A percentile compares a stretch with the other conserved stretches of the same genome.
Evolutionary conservation across 768 basidiomycete genomes (phyloP).

Genomic region (Steccherinum ochraceum): DNA sequence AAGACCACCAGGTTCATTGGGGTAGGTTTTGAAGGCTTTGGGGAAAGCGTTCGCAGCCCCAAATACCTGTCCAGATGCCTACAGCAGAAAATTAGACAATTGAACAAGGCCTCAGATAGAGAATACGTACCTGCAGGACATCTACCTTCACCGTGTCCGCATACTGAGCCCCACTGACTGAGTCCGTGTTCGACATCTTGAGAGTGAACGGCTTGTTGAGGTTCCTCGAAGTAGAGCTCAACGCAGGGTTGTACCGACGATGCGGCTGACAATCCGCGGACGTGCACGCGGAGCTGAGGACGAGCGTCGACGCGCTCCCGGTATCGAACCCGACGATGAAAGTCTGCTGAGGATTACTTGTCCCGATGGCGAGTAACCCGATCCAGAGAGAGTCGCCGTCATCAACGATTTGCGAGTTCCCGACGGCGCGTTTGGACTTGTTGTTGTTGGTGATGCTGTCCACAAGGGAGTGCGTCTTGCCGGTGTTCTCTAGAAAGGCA

Average conservation of each 20-base stretch:
- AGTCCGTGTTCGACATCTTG: constrained; percentile 31
- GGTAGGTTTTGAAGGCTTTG: constrained; percentile 16
- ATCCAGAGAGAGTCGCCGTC: constrained; percentile 26
- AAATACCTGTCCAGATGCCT: constrained; percentile 34
- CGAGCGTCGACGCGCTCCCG: constrained; percentile 24
- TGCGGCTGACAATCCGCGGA: constrained; percentile 18
- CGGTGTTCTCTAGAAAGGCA: constrained; percentile 6
- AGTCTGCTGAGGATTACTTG: constrained; percentile 25
- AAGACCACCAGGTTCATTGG: constrained; percentile 33
- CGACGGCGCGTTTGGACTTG: constrained; percentile 4
- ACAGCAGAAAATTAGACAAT: constrained; percentile 1
- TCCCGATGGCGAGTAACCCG: constrained; percentile 30
- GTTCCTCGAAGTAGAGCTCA: constrained; percentile 27
- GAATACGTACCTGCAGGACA: constrained; percentile 4
- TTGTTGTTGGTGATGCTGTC: neutral
- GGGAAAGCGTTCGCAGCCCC: constrained; percentile 37
- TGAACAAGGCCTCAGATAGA: neutral
- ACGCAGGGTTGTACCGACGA: constrained; percentile 20
- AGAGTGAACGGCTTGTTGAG: constrained; percentile 26
- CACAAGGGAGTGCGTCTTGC: constrained; percentile 2
- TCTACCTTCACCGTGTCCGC: constrained; percentile 43
- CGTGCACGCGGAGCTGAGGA: constrained; percentile 20
- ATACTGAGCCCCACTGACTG: constrained; percentile 35
- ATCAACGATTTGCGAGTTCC: constrained; percentile 22
- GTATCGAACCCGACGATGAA: constrained; percentile 36